Base-by-base conservation (phyloP, 2,329 filamentous ascomycete genomes). In the Pezicula neosporulosa region DNA sequence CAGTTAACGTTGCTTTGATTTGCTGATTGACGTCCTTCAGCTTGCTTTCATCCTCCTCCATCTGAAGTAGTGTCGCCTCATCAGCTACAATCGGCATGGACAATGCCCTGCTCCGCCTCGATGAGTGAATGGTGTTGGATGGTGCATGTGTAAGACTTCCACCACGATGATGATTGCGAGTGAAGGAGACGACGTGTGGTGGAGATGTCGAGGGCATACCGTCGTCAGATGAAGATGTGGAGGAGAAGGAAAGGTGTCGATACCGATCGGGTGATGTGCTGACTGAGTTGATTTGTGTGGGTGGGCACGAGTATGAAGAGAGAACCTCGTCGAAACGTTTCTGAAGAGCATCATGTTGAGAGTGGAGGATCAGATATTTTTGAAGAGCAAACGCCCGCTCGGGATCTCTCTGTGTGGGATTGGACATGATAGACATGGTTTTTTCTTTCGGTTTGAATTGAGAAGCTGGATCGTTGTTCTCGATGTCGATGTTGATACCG, bases 1-100 rank as follows among this genome's bases (percentile, higher is more conserved):
- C 76, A 10, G 77, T 81, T 44, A 81, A 68, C 9, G 75, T 78
- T 18, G 68, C 70, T 58, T 80, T 80, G 64, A 80, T 78, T 56
- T 77, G 73, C 47, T 75, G 68, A 56, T 77, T 79, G 63, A 78
- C 70, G 39, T 75, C 66, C 52, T 69, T 71, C n/a, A 78, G 63
- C 54, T 71, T 72, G 7, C 46, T 42, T 47, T 66, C 60, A 8
- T 65, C 62, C n/a, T 60, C 56, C 27, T 59, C 51, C 28, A 67
- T 57, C 28, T 58, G 59, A 4, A 39, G 45, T 5, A 61, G 10
- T 1, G 59, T 52, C 5, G 38, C 53, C 44, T 63, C 58, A 35
- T 62, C 59, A 13, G 62, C 52, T 19, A 61, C 47, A 3, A 54
- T 50, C n/a, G 64, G 63, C 1, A 65, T 44, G 3, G 61, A 63